A percentile compares a stretch with the other conserved stretches of the same genome.
Evolutionary conservation across 108 stramenopile species (phyloP).

Genomic region (Conticribra weissflogii): DNA sequence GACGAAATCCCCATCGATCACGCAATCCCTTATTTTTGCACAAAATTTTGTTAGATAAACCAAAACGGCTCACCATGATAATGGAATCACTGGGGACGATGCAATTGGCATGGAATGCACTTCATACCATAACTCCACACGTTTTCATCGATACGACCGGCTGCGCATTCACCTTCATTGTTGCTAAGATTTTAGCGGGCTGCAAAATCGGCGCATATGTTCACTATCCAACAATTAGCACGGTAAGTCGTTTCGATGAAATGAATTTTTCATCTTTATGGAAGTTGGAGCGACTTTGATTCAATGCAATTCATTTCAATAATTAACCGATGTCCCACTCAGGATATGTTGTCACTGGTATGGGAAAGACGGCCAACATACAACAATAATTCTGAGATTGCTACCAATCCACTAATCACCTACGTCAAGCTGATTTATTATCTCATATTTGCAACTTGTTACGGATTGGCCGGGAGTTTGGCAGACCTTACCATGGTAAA

Average conservation of each 20-base stretch:
- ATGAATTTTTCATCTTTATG: too few relatives aligned
- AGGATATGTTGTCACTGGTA: conserved; percentile 94
- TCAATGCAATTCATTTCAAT: too few relatives aligned
- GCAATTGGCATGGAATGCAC: conserved; percentile 71
- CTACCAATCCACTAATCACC: conserved; percentile 58
- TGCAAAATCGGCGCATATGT: conserved; percentile 88
- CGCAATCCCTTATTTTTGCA: too few relatives aligned
- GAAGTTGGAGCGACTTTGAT: too few relatives aligned
- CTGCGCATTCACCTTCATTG: conserved; percentile 91
- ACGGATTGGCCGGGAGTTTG: conserved; percentile 81
- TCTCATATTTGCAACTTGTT: conserved; percentile 78
- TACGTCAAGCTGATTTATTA: conserved; percentile 91
- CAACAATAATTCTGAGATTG: conserved; percentile 72
- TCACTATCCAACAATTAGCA: conserved; percentile 97
- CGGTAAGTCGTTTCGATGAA: conserved; percentile 31
- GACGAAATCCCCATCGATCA: too few relatives aligned
- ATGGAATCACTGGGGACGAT: conserved; percentile 89
- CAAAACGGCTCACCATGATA: conserved; percentile 78
- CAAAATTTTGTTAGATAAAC: conserved; percentile 42
- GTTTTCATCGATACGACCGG: conserved; percentile 96
- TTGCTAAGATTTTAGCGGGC: conserved; percentile 69
- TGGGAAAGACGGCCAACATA: conserved; percentile 81
- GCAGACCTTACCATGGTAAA: conserved; percentile 92
- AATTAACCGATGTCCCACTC: too few relatives aligned
- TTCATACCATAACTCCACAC: conserved; percentile 66